Percentiles rank a stretch among this genome's conserved stretches.
Evolutionary conservation across 495 filamentous ascomycete genomes (phyloP).

Genomic region (Penicilliopsis zonata): DNA sequence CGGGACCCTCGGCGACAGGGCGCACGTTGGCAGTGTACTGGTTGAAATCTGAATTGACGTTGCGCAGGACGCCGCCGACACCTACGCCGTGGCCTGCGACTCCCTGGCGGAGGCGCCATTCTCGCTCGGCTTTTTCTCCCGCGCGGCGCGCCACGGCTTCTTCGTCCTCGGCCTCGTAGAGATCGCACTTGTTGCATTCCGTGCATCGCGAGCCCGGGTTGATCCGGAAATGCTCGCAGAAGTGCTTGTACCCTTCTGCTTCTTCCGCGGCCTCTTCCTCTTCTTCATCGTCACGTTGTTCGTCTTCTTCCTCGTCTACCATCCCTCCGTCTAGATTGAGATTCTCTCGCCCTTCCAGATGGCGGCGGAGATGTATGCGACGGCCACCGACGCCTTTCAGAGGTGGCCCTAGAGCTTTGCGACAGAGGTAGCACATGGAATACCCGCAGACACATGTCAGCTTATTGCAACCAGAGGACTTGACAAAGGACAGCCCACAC

Average conservation of each 20-base stretch:
- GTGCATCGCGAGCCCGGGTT: constrained; percentile 56
- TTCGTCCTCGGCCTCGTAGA: constrained; percentile 81
- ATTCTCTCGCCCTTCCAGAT: constrained; percentile 7
- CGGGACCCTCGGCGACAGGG: constrained; percentile 5
- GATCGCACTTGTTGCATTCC: constrained; percentile 78
- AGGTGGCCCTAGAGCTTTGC: constrained; percentile 33
- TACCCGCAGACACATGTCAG: constrained; percentile 96
- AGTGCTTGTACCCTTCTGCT: constrained; percentile 72
- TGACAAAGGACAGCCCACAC: constrained; percentile 85
- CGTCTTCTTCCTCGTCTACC: constrained; percentile 6
- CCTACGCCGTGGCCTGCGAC: too few relatives aligned
- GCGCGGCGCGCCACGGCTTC: constrained; percentile 64
- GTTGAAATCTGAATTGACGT: constrained; percentile 25
- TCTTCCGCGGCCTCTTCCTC: constrained; percentile 30
- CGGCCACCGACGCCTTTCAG: constrained; percentile 6
- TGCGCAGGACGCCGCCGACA: constrained; percentile 8
- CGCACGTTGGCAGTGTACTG: too few relatives aligned
- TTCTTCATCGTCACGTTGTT: constrained; percentile 9
- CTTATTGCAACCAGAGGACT: constrained; percentile 89
- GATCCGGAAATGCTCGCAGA: constrained; percentile 86
- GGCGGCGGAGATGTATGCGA: constrained; percentile 2
- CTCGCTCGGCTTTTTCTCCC: constrained; percentile 65
- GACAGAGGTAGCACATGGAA: constrained; percentile 92
- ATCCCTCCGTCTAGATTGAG: constrained; percentile 5
- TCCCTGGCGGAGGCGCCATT: constrained; percentile 64